Evolutionary conservation across 225 moss, liverwort and hornwort genomes (phyloP), one percentile per base, ranked within the genome.

Genomic region (Neckera pumila): DNA sequence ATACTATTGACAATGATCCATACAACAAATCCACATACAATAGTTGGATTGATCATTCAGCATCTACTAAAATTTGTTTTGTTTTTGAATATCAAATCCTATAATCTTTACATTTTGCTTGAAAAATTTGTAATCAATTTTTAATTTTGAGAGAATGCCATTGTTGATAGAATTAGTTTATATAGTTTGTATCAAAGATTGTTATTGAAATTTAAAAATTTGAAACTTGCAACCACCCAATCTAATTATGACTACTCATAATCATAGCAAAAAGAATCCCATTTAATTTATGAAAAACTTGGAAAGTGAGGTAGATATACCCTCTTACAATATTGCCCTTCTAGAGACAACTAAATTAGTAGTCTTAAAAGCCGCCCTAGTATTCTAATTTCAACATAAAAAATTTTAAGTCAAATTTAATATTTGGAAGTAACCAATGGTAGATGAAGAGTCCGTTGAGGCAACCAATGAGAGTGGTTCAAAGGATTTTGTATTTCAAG

Each of bases 291-390:
- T 42, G 5, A 40, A 40, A 42, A 15, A 15, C 26, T 71, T 42
- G 9, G 4, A 1, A 42, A 71, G 40, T 8, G 4, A 71, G 1
- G 14, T 42, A 26, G 2, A 2, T 2, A 42, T 26, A 27, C 3
- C 5, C 3, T 42, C 16, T 3, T 71, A 26, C 1, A 71, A 40
- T 3, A 14, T 3, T 1, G 1, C 3, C 3, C 4, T 16, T 72
- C 1, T 72, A 15, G 9, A 72, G 16, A 72, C 1, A 71, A 1
- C 1, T 47, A 26, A 47, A 30, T 0, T 45, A 11, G 6, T 45
- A 3, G 6, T 45, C 6, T 30, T 73, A 1, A 17, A 45, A 45
- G 6, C 4, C 2, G 1, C 1, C 0, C 2, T 1, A 28, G 0
- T 43, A 5, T 43, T 72, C 0, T 4, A 45, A 73, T 73, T 43